Base-by-base conservation (phyloP, 495 filamentous ascomycete species). In the Aspergillus ellipticus region DNA sequence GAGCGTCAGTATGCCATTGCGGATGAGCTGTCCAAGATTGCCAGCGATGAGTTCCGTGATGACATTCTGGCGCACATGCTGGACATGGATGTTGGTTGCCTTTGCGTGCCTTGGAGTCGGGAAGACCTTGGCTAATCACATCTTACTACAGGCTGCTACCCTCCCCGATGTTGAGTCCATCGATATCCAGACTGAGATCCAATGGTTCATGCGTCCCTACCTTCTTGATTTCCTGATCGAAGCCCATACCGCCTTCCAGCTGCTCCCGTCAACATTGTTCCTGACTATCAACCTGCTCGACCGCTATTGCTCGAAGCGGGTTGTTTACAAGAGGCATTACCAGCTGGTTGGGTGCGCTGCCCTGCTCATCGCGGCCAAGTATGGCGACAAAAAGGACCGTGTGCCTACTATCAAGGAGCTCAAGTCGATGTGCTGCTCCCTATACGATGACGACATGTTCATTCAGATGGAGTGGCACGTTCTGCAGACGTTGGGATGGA, bases 391-490 rank as follows among this genome's bases (percentile, higher is more conserved):
- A 75, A 99, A 99, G 79, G 94, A 99, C 63, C 82, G 90, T 20
- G 95, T 99, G 6, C 94, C 94, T 15, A 92, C 92, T 35, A 92
- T 99, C 70, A 85, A 89, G 65, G 94, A 99, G 63, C 77, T 99
- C 55, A 96, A 95, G 79, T 92, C 91, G 49, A 97, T 99, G 95
- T 99, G 94, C 78, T 97, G 95, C 78, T 89, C 87, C 16, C 82
- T 97, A 21, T 99, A 99, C 70, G 94, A 99, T 68, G 92, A 96
- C 13, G 94, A 96, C 67, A 97, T 99, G 94, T 99, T 99, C 74
- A 92, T 89, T 15, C 94, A 99, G 73, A 97, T 99, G 95, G 94
- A 99, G 71, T 97, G 96, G 93, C 94, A 99, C 71, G 94, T 99
- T 9, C 80, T 99, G 61, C 92, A 96, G 73, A 97, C 94, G n/a